Conservation (phyloP, 495 filamentous ascomycete genomes). For the Umbilicaria muhlenbergii region DNA sequence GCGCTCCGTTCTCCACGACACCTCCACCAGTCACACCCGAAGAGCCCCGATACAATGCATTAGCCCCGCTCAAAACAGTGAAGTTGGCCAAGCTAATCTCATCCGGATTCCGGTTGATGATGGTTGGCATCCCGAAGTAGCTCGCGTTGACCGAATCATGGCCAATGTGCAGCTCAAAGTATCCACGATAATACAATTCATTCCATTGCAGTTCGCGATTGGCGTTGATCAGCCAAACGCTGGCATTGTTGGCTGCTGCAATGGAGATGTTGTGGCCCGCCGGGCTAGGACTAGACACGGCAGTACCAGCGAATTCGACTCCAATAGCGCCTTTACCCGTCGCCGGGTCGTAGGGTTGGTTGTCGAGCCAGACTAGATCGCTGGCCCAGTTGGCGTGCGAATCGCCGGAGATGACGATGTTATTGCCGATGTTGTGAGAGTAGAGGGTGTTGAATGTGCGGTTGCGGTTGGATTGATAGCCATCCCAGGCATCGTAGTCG, state of each 20-base stretch:
- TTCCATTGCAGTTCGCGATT: constrained; percentile 55
- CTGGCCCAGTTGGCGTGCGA: constrained; percentile 48
- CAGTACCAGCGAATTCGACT: constrained; percentile 51
- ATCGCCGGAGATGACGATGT: constrained; percentile 54
- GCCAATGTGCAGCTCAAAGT: constrained; percentile 38
- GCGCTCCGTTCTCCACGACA: constrained; percentile 27
- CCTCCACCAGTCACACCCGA: constrained; percentile 30
- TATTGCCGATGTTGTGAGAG: constrained; percentile 48
- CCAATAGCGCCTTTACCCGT: constrained; percentile 45
- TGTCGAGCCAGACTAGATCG: constrained; percentile 46
- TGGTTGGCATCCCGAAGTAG: constrained; percentile 38
- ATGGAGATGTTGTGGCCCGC: constrained; percentile 35
- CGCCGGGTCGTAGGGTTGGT: constrained; percentile 34
- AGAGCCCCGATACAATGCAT: constrained; percentile 29
- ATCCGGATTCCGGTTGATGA: constrained; percentile 25
- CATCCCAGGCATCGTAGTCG: constrained; percentile 49
- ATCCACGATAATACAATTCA: constrained; percentile 52
- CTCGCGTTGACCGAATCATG: constrained; percentile 34
- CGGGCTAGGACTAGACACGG: constrained; percentile 38
- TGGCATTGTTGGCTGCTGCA: constrained; percentile 24
- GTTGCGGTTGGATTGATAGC: constrained; percentile 50
- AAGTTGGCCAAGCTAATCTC: constrained; percentile 46
- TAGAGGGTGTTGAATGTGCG: constrained; percentile 43
- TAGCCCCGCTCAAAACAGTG: constrained; percentile 38
- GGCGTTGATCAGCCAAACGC: constrained; percentile 25